A percentile compares a stretch with the other conserved stretches of the same genome.
Evolutionary conservation across 257 asterid genomes (phyloP).

Genomic region (Solanum pinnatisectum): DNA sequence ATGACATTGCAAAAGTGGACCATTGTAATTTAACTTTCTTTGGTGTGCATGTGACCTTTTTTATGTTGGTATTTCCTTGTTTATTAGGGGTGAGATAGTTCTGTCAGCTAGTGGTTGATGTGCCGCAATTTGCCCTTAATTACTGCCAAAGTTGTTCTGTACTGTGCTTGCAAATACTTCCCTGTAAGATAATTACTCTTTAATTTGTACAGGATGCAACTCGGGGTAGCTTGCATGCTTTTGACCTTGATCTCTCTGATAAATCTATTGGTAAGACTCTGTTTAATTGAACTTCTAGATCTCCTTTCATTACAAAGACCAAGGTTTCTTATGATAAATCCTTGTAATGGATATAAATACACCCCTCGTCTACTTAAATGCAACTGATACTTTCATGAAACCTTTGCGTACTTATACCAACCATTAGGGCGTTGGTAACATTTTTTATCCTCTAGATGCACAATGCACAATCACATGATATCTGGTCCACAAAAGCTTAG

Average conservation of each 20-base stretch:
- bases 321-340: background rate
- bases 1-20: background rate
- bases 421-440: background rate
- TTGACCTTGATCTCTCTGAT: conserved; percentile 42
- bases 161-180: background rate
- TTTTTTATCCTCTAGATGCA: background rate
- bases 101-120: background rate
- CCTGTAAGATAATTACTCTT: background rate
- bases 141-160: background rate
- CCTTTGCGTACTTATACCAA: background rate
- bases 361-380: background rate
- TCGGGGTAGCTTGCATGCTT: conserved; percentile 45
- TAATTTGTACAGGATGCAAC: background rate
- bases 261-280: conserved; percentile 45
- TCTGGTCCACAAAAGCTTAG: background rate
- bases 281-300: background rate
- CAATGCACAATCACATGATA: background rate
- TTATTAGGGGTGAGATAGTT: background rate
- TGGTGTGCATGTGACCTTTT: background rate
- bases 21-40: background rate
- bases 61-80: background rate
- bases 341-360: background rate
- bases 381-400: background rate
- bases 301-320: background rate
- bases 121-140: background rate